These are phyloP conservation scores for Symbiotaphrina buchneri DNA, from an alignment of 495 filamentous ascomycete species.

Conservation along the genomic window DNA sequence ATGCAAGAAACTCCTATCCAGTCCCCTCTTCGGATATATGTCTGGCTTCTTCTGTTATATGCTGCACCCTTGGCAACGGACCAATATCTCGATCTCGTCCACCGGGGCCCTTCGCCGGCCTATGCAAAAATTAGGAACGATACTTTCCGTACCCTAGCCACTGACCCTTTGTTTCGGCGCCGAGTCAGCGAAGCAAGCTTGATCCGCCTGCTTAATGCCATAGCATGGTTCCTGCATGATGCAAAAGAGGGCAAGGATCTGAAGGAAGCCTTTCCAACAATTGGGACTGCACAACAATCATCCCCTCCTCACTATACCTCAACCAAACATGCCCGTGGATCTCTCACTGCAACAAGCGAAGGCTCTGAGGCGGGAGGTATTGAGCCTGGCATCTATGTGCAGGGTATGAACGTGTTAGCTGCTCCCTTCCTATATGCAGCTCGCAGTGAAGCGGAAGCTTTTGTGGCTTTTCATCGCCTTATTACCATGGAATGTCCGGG, in stretches of 20 bases:
- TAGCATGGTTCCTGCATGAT: conserved; percentile 86
- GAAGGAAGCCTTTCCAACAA: conserved; percentile 14
- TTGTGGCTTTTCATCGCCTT: conserved; percentile 72
- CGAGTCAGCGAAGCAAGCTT: conserved; percentile 88
- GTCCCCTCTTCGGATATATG: conserved; percentile 86
- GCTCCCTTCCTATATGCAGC: conserved; percentile 93
- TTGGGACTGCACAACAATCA: conserved; percentile 6
- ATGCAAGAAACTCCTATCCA: conserved; percentile 14
- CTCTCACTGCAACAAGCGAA: conserved; percentile 20
- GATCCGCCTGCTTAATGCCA: conserved; percentile 86
- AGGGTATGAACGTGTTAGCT: conserved; percentile 99
- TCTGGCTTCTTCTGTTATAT: conserved; percentile 84
- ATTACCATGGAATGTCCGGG: conserved; percentile 78
- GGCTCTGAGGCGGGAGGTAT: conserved; percentile 26
- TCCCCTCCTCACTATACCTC: conserved; percentile 1
- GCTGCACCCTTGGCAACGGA: conserved; percentile 66
- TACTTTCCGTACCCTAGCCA: conserved; percentile 87
- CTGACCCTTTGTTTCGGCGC: conserved; percentile 85
- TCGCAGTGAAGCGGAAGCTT: conserved; percentile 84
- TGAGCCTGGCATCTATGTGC: conserved; percentile 72
- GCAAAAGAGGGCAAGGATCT: conserved; percentile 25
- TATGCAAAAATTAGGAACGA: conserved; percentile 97
- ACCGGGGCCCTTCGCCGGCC: conserved; percentile 78
- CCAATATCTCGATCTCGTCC: conserved; percentile 71
- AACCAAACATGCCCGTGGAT: conserved; percentile 3